Evolutionary conservation across 1,284 basidiomycete genomes (phyloP).

Genomic region (Malassezia vespertilionis): DNA sequence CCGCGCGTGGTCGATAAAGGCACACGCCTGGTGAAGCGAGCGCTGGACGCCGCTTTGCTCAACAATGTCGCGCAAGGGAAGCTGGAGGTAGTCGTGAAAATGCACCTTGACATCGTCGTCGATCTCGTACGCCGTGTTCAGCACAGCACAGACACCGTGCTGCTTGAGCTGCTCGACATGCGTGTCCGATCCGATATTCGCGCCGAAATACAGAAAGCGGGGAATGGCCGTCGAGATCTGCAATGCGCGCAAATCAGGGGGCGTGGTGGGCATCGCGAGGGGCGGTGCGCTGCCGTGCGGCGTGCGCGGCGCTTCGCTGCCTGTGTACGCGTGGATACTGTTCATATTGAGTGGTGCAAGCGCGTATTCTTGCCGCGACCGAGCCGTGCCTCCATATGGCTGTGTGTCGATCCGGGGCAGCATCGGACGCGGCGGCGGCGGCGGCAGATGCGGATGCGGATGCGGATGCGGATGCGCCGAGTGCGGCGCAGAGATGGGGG

Average conservation of each 20-base stretch:
- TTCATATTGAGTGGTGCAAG: no score
- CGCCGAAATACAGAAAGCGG: slow-evolving; percentile 77
- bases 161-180: slow-evolving; percentile 64
- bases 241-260: slow-evolving; percentile 10
- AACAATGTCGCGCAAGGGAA: slow-evolving; percentile 86
- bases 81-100: slow-evolving; percentile 71
- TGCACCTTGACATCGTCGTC: slow-evolving; percentile 20
- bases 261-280: neutral
- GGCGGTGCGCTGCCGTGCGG: neutral
- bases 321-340: no score
- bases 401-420: no score
- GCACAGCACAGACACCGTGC: slow-evolving; percentile 71
- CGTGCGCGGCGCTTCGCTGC: neutral
- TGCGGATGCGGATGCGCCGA: no score
- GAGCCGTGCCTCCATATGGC: no score
- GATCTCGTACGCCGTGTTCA: slow-evolving; percentile 75
- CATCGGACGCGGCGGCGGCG: no score
- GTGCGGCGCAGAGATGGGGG: no score
- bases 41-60: slow-evolving; percentile 81
- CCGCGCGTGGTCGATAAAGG: slow-evolving; percentile 77
- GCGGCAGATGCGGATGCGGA: no score
- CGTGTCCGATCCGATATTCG: slow-evolving; percentile 63
- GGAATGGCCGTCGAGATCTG: slow-evolving; percentile 59
- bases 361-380: no score
- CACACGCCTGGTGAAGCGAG: slow-evolving; percentile 71